phyloP scores from a whole-genome alignment of 2,329 filamentous ascomycete genomes.

The Scortechinia acanthostroma region DNA sequence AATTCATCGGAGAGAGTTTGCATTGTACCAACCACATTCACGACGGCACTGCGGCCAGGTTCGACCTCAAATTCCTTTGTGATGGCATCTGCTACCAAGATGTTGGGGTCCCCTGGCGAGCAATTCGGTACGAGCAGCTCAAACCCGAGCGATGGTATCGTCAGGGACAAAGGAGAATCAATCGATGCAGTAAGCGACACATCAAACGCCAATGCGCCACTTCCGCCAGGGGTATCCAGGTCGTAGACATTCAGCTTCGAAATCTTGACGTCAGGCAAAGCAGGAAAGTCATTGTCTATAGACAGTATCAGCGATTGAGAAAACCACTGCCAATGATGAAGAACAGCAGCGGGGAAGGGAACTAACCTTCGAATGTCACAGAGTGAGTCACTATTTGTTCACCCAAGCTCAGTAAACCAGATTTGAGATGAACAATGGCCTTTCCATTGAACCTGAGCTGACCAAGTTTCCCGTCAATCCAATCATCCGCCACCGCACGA shows the following conservation, averaged over 20 bases:
- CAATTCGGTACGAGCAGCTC: constrained; percentile 82
- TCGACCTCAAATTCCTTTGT: constrained; percentile 62
- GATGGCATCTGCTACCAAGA: constrained; percentile 70
- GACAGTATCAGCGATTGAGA: constrained; percentile 10
- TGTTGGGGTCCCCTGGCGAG: constrained; percentile 60
- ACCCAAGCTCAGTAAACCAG: constrained; percentile 74
- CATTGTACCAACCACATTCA: constrained; percentile 68
- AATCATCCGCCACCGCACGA: constrained; percentile 77
- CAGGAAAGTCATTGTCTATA: constrained; percentile 64
- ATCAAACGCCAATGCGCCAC: constrained; percentile 71
- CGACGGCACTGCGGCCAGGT: constrained; percentile 59
- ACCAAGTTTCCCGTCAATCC: constrained; percentile 72
- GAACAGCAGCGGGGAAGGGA: constrained; percentile 52
- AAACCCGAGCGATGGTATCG: constrained; percentile 74
- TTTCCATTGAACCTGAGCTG: constrained; percentile 67
- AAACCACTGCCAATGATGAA: constrained; percentile 47
- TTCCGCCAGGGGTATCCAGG: constrained; percentile 20
- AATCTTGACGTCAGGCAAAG: constrained; percentile 72
- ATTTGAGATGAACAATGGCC: constrained; percentile 67
- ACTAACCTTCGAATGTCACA: constrained; percentile 74
- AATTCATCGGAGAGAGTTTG: constrained; percentile 68
- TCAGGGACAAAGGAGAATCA: constrained; percentile 69
- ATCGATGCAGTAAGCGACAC: constrained; percentile 69
- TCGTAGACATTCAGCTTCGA: constrained; percentile 54
- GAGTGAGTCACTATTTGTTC: constrained; percentile 70